Base-by-base conservation (phyloP, 305 asterid genomes). In the Rubia peregrina region DNA sequence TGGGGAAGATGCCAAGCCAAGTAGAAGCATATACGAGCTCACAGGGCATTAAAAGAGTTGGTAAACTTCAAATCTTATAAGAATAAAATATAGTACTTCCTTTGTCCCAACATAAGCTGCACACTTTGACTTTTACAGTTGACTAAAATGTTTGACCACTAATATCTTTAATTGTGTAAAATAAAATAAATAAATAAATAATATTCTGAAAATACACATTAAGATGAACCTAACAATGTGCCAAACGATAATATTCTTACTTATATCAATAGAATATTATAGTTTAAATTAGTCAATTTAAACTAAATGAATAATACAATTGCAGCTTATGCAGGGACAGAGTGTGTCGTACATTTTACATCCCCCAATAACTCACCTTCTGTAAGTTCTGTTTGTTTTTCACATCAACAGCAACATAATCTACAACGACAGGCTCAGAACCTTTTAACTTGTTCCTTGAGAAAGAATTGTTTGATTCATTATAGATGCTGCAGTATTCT, bases 321-420 rank as follows among this genome's bases (percentile, higher is more conserved):
- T 33, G 36, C 36, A 33, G 36, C 36, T 33, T 33, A 33, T 33
- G 36, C 36, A 2, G 36, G 36, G 36, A 4, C 36, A 33, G 3
- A 33, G 36, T 0, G 36, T 0, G 36, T 33, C 3, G 36, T 33
- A 33, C 36, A 33, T 33, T 33, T 33, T 33, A 33, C 36, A 33
- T 33, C 36, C 36, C 36, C 9, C 12, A 40, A 33, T 33, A 48
- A 49, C 90, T 80, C 77, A 93, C 98, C 95, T 89, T 93, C 78
- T 85, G 92, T 65, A 90, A 33, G 79, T 75, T 77, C 76, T 73
- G 80, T 76, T 79, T 82, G 86, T 57, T 80, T 80, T 93, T 89
- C 69, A 84, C 89, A 81, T 89, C 97, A 71, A 90, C 85, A 48
- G 97, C 82, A 84, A 91, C 95, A 83, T 84, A 86, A 81, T 93